These are phyloP conservation scores for Didymosphaeria variabile DNA, from an alignment of 2,329 filamentous ascomycete species.

Conservation along the genomic window DNA sequence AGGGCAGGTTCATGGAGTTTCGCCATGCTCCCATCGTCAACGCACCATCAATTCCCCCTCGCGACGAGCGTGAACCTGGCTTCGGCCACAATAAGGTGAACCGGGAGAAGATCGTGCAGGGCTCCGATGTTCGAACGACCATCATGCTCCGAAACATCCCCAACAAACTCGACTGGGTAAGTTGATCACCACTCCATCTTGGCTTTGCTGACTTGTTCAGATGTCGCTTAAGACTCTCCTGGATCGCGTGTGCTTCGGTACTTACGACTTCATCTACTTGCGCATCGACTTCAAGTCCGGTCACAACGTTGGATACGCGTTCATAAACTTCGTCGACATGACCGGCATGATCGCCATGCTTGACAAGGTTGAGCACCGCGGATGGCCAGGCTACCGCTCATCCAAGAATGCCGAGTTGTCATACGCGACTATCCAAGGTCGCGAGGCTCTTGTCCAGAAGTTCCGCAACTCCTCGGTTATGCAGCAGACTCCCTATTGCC, in stretches of 20 bases:
- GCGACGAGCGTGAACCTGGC: not conserved
- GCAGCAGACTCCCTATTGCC: slow-evolving; percentile 81
- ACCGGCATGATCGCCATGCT: slow-evolving; percentile 42
- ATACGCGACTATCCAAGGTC: slow-evolving; percentile 96
- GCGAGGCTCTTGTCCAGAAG: slow-evolving; percentile 89
- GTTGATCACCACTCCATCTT: slow-evolving; percentile 20
- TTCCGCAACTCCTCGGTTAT: slow-evolving; percentile 98
- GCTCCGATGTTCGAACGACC: slow-evolving; percentile 60
- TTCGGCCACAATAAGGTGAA: slow-evolving; percentile 46
- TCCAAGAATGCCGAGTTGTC: slow-evolving; percentile 90
- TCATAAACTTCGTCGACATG: slow-evolving; percentile 90
- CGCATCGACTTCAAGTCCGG: slow-evolving; percentile 70
- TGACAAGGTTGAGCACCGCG: slow-evolving; percentile 39
- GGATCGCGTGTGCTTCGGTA: slow-evolving; percentile 79
- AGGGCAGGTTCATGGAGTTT: slow-evolving; percentile 33
- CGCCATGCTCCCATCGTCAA: slow-evolving; percentile 17
- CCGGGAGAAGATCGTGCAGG: slow-evolving; percentile 49
- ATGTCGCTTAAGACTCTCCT: slow-evolving; percentile 74
- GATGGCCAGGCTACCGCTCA: slow-evolving; percentile 80
- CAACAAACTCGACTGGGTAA: slow-evolving; percentile 78
- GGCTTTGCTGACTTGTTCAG: slow-evolving; percentile 29
- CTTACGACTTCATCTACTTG: slow-evolving; percentile 95
- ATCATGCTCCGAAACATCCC: slow-evolving; percentile 97
- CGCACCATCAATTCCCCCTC: slow-evolving; percentile 6
- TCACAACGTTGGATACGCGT: slow-evolving; percentile 89